phyloP scores from a whole-genome alignment of 352 stramenopile species.

The Globisporangium sylvaticum region DNA sequence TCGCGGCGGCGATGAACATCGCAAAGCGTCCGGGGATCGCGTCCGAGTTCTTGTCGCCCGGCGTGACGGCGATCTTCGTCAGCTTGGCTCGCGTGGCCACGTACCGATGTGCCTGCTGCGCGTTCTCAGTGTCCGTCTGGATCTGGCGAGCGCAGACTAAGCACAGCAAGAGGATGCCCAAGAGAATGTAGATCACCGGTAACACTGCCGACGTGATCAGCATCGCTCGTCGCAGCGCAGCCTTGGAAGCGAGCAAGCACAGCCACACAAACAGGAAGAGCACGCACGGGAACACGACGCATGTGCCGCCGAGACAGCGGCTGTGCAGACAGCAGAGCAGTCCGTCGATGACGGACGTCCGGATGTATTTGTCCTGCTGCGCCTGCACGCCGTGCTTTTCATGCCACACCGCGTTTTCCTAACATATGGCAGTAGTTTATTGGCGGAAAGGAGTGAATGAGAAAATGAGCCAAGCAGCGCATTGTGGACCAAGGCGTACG shows the following conservation, averaged over 20 bases:
- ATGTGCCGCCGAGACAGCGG: slow-evolving; percentile 48
- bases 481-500: background rate
- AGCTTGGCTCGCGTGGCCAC: slow-evolving; percentile 31
- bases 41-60: slow-evolving; percentile 21
- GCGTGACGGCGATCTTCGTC: slow-evolving; percentile 55
- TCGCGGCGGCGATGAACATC: slow-evolving; percentile 58
- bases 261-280: slow-evolving; percentile 54
- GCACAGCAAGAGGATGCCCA: slow-evolving; percentile 28
- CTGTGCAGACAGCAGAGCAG: slow-evolving; percentile 67
- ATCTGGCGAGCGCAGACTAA: slow-evolving; percentile 58
- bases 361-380: slow-evolving; percentile 24
- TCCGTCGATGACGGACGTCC: slow-evolving; percentile 33
- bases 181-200: slow-evolving; percentile 32
- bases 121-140: slow-evolving; percentile 46
- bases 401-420: slow-evolving; percentile 62
- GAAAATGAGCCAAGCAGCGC: background rate
- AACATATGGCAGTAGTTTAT: background rate
- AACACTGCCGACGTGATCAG: slow-evolving; percentile 47
- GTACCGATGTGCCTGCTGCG: slow-evolving; percentile 54
- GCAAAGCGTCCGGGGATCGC: slow-evolving; percentile 50
- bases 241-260: slow-evolving; percentile 26
- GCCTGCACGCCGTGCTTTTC: slow-evolving; percentile 31
- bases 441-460: no score
- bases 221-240: slow-evolving; percentile 25
- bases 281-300: slow-evolving; percentile 47